phyloP scores from a whole-genome alignment of 148 eudicot genomes.

The Heliamphora exappendiculata region DNA sequence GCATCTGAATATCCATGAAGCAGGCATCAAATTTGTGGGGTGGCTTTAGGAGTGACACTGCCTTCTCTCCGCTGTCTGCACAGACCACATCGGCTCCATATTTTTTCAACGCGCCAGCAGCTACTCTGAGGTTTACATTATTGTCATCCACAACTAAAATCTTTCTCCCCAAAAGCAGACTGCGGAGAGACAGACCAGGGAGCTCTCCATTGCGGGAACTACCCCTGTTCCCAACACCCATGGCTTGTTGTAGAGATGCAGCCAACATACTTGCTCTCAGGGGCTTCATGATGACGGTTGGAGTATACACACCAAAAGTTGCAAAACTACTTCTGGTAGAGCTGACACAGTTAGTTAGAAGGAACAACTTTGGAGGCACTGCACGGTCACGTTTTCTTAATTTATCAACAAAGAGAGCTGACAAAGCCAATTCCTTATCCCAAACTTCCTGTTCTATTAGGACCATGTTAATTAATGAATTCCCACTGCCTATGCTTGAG shows the following conservation, averaged over 20 bases:
- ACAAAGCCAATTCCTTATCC: conserved; percentile 41
- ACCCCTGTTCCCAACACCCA: conserved; percentile 69
- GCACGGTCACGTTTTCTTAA: conserved; percentile 24
- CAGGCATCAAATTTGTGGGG: conserved; percentile 81
- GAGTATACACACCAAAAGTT: conserved; percentile 25
- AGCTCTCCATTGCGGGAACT: conserved; percentile 36
- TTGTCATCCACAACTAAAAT: conserved; percentile 92
- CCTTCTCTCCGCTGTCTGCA: conserved; percentile 71
- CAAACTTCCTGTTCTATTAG: conserved; percentile 77
- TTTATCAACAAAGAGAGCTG: conserved; percentile 23
- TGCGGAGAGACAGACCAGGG: conserved; percentile 37
- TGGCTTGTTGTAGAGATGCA: conserved; percentile 71
- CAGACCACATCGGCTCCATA: conserved; percentile 91
- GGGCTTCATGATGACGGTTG: conserved; percentile 64
- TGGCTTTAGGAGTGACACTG: conserved; percentile 57
- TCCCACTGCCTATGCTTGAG: conserved; percentile 24
- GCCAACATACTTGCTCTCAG: conserved; percentile 80
- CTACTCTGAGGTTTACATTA: conserved; percentile 72
- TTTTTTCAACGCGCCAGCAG: conserved; percentile 81
- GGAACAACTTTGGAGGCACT: conserved; percentile 44
- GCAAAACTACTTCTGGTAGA: conserved; percentile 19
- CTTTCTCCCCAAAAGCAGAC: conserved; percentile 67
- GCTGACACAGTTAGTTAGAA: conserved; percentile 47
- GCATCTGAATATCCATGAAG: conserved; percentile 99
- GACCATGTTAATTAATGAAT: conserved; percentile 35